A percentile compares a stretch with the other conserved stretches of the same genome.
phyloP scores from a whole-genome alignment of 2,329 filamentous ascomycete species.

The Acrodontium crateriforme region DNA sequence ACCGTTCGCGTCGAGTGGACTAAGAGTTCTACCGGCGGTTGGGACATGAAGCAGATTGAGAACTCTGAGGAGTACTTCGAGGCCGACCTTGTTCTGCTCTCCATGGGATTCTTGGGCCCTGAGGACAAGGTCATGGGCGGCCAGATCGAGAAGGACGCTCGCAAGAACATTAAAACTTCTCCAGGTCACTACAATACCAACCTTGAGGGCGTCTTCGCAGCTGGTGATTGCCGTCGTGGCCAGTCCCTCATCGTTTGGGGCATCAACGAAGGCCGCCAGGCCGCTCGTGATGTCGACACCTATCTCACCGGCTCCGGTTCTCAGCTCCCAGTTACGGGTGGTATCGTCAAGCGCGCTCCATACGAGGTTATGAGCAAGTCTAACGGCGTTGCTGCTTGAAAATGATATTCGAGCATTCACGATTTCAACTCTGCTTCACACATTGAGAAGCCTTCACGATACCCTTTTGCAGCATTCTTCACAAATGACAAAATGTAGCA shows the following conservation, averaged over 20 bases:
- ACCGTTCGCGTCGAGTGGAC: slow-evolving; percentile 94
- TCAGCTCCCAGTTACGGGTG: slow-evolving; percentile 75
- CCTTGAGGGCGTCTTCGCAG: slow-evolving; percentile 76
- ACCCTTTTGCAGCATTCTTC: slow-evolving; percentile 17
- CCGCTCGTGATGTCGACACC: slow-evolving; percentile 79
- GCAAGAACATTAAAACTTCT: slow-evolving; percentile 93
- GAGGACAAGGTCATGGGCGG: slow-evolving; percentile 78
- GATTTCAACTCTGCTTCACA: background rate
- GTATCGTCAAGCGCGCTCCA: slow-evolving; percentile 76
- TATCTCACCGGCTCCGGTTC: slow-evolving; percentile 67
- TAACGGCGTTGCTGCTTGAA: slow-evolving; percentile 14
- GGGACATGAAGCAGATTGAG: slow-evolving; percentile 98
- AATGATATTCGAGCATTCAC: background rate
- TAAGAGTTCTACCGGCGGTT: slow-evolving; percentile 73
- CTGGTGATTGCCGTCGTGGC: slow-evolving; percentile 86
- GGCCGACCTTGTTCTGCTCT: slow-evolving; percentile 82
- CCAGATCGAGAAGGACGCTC: slow-evolving; percentile 77
- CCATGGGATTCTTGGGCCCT: slow-evolving; percentile 94
- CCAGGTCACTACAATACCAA: slow-evolving; percentile 81
- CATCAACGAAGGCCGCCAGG: slow-evolving; percentile 92
- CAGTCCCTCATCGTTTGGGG: slow-evolving; percentile 97
- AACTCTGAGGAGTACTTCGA: slow-evolving; percentile 93
- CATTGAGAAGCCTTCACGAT: slow-evolving; percentile 4
- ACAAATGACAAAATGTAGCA: no score
- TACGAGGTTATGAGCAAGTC: slow-evolving; percentile 47